Base-by-base conservation (phyloP, 306 rosid genomes). In the Cicer chorassanicum region DNA sequence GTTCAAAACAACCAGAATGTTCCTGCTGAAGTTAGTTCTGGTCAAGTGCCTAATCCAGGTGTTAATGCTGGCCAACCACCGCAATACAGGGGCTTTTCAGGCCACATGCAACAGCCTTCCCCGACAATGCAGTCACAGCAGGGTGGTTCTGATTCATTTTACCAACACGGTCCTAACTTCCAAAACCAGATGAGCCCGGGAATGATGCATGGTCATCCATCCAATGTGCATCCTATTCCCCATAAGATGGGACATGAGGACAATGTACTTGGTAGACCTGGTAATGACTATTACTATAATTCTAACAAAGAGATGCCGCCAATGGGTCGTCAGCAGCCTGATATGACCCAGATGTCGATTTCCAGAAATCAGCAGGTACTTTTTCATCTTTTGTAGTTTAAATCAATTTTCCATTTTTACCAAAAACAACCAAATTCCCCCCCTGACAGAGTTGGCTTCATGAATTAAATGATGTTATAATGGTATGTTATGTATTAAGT, bases 351-450 rank as follows among this genome's bases (percentile, higher is more conserved):
- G 49, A 80, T 92, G 73, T 89, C 99, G 2, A 66, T 83, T 70
- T 60, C 96, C 4, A 85, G 96, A 76, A 86, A 64, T 80, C 96
- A 82, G 63, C 99, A 87, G 96, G 99, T 95, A 82, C 8, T 14
- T 46, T 60, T 67, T 38, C 0, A 18, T 13, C 21, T 11, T 24
- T 5, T 49, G 46, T 59, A 62, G 19, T 50, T 79, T 66, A 39
- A 50, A 68, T 8, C 10, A 9, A 2, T 68, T 79, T 72, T 65
- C 21, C 49, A 29, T 65, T 5, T 51, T 49, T 34, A 5, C 0
- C 11, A 12, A 59, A 45, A 38, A 34, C 11, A 10, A 10, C 38
- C 2, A 15, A 64, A 13, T 13, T 3, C 43, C 1, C 16, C 29
- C 10, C 71, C 4, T 18, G 53, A 14, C 0, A 15, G 18, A 19